Conservation (phyloP, 2,329 filamentous ascomycete species). For the Endocalyx cinctus region DNA sequence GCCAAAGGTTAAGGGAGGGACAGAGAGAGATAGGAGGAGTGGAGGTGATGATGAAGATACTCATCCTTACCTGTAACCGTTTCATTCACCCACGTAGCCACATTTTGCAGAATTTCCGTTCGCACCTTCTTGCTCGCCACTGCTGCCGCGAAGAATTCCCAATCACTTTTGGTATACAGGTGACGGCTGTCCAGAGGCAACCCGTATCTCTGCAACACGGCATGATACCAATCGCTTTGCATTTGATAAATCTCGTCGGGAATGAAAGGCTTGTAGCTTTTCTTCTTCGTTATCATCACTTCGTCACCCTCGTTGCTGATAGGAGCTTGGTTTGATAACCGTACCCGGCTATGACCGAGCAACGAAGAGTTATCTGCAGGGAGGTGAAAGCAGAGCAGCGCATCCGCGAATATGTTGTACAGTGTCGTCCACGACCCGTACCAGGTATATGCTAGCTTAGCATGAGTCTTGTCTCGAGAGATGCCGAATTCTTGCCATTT, state of each 20-base stretch:
- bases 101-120: constrained; percentile 65
- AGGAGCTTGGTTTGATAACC: constrained; percentile 15
- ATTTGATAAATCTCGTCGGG: constrained; percentile 71
- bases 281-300: too few species aligned
- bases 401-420: constrained; percentile 73
- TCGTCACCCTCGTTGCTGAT: constrained; percentile 7
- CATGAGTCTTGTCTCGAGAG: constrained; percentile 65
- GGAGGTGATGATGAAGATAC: too few species aligned
- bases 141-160: constrained; percentile 85
- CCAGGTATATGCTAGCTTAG: constrained; percentile 76
- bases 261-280: constrained; percentile 53
- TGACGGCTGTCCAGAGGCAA: constrained; percentile 78
- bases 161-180: constrained; percentile 83
- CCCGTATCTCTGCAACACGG: constrained; percentile 76
- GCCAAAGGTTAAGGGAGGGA: constrained; percentile 1
- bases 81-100: constrained; percentile 80
- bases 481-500: constrained; percentile 70
- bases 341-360: constrained; percentile 16
- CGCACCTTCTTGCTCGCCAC: constrained; percentile 66
- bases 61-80: constrained; percentile 56
- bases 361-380: constrained; percentile 17
- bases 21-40: too few species aligned
- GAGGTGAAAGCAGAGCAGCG: constrained; percentile 73
- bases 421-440: constrained; percentile 78
- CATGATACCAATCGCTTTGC: constrained; percentile 76